Base-by-base conservation (phyloP, 2,329 filamentous ascomycete species). In the Falciphora oryzae region DNA sequence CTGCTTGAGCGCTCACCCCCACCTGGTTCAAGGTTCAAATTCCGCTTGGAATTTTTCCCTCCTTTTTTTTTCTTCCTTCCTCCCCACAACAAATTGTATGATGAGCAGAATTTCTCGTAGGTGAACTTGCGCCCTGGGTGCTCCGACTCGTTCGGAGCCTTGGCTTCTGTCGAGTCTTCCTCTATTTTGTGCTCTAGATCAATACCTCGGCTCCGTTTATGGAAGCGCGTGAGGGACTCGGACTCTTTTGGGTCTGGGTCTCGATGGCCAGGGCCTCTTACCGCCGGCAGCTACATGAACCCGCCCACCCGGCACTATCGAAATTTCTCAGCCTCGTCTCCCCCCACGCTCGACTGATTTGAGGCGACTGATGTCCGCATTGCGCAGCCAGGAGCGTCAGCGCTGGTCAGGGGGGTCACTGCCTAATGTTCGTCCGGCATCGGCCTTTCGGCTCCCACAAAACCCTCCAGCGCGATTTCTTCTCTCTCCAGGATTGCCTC, bases 121-220 rank as follows among this genome's bases (percentile, higher is more conserved):
- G 86, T 84, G 81, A 83, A 80, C 85, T 87, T 83, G 84, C 75
- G 79, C 79, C 71, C 22, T 53, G 8, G 10, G 22, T n/a, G 18
- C n/a, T 53, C 44, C 44, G 44, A 53, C 44, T 25, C 10, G 44
- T n/a, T 53, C 44, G 44, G 44, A 4, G 66, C 65, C 71, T 75
- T 72, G 75, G 79, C 76, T 78, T 79, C 79, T 76, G 76, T 88
- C 84, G 82, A 86, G 85, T 85, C 80, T 80, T 84, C 85, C 86
- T 89, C 87, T 89, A 89, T 89, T 85, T 85, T 87, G 84, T 88
- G 85, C 80, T 82, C 86, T 72, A 88, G 86, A 89, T 74, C 66
- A 80, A 80, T 63, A 75, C 3, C 13, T 75, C 72, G 75, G 86
- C 85, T 83, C 85, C 85, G 85, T 76, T 86, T 87, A 87, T 89